Evolutionary conservation across 2,329 filamentous ascomycete genomes (phyloP).

Genomic region (Scolecobasidium constrictum): DNA sequence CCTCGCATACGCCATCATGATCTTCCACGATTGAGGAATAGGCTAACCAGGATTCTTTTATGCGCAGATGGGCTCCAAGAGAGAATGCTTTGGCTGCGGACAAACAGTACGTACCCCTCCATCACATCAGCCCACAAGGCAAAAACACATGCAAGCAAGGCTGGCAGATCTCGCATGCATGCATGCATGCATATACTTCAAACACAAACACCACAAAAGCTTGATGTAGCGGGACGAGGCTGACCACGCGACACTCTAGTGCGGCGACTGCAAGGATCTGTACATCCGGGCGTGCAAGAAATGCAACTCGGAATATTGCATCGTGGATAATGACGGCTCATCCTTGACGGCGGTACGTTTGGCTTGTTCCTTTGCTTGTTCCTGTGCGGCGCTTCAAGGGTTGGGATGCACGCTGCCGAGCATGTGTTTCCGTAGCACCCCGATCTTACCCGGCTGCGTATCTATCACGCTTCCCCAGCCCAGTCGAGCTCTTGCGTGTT

Average conservation of each 20-base stretch:
- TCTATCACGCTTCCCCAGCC: not conserved
- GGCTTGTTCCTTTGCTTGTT: too few relatives aligned
- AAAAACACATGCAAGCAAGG: too few relatives aligned
- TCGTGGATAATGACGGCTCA: constrained; percentile 72
- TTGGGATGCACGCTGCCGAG: not conserved
- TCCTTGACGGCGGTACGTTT: constrained; percentile 44
- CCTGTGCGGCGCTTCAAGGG: too few relatives aligned
- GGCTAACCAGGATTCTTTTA: constrained; percentile 17
- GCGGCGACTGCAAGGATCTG: constrained; percentile 54
- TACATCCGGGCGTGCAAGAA: constrained; percentile 61
- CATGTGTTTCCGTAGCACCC: not conserved
- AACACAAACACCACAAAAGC: too few relatives aligned
- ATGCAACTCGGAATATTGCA: constrained; percentile 73
- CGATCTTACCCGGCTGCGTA: not conserved
- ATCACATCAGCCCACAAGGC: too few relatives aligned
- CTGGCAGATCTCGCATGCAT: too few relatives aligned
- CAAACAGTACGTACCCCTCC: constrained; percentile 57
- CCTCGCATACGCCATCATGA: constrained; percentile 9
- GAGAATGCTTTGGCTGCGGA: constrained; percentile 80
- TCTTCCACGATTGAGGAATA: constrained; percentile 14
- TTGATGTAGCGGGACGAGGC: not conserved
- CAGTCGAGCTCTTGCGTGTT: too few relatives aligned
- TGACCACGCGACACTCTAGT: constrained; percentile 6
- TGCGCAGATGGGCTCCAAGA: constrained; percentile 41
- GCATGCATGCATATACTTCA: too few relatives aligned